Conservation (phyloP, 805 yeast genomes). For the Groenewaldozyma tartarivorans region DNA sequence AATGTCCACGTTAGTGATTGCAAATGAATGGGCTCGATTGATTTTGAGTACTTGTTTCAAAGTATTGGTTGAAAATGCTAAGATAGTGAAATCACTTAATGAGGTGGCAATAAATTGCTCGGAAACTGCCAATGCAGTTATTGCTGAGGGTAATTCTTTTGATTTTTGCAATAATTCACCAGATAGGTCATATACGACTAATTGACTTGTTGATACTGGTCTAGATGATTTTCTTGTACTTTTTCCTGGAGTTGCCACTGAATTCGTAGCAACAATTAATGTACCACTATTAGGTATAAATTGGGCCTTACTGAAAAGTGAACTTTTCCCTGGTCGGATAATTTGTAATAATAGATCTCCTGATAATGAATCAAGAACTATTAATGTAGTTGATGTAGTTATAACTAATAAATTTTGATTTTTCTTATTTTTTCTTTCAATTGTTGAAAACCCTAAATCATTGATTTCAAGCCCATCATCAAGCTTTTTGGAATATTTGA, state of each 20-base stretch:
- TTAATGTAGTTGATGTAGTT: slow-evolving; percentile 47
- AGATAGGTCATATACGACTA: slow-evolving; percentile 22
- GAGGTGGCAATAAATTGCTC: slow-evolving; percentile 45
- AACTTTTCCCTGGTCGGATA: slow-evolving; percentile 17
- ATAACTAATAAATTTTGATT: slow-evolving; percentile 38
- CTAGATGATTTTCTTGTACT: not conserved
- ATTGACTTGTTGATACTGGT: not conserved
- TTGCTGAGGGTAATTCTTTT: slow-evolving; percentile 20
- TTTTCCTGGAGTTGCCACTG: not conserved
- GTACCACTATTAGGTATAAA: not conserved
- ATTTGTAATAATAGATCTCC: slow-evolving; percentile 25
- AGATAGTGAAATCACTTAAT: slow-evolving; percentile 58
- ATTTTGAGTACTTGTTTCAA: slow-evolving; percentile 36
- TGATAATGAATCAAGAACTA: slow-evolving; percentile 41
- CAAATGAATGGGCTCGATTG: slow-evolving; percentile 56
- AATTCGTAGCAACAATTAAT: not conserved
- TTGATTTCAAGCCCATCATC: slow-evolving; percentile 36
- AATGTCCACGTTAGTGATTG: slow-evolving; percentile 64
- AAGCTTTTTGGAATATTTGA: slow-evolving; percentile 14
- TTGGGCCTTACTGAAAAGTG: not conserved
- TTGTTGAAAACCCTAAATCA: slow-evolving; percentile 60
- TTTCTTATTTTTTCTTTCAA: slow-evolving; percentile 35
- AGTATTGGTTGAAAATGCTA: slow-evolving; percentile 42
- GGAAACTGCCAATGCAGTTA: slow-evolving; percentile 41
- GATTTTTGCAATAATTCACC: slow-evolving; percentile 5